A percentile compares a stretch with the other conserved stretches of the same genome.
These are phyloP conservation scores for Yamadazyma taylorii DNA, from an alignment of 1,139 yeast species.

Conservation along the genomic window DNA sequence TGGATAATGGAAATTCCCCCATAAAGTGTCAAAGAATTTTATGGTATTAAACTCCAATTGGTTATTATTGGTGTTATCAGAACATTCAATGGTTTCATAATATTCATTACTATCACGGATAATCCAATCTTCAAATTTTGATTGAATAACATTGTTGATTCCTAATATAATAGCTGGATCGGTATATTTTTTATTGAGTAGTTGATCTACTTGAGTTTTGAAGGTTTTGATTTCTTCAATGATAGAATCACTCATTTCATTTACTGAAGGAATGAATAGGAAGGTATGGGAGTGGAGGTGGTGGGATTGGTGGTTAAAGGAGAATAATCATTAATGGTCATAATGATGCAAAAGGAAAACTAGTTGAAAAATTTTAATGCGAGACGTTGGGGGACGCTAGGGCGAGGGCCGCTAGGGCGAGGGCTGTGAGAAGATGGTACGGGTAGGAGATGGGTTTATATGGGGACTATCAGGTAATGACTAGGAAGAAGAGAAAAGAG, in stretches of 20 bases:
- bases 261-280: neutral
- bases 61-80: conserved; percentile 10
- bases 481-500: no score
- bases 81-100: conserved; percentile 12
- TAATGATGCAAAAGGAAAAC: no score
- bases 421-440: no score
- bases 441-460: no score
- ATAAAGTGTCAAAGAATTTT: conserved; percentile 45
- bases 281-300: neutral
- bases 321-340: no score
- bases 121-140: conserved; percentile 42
- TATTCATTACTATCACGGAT: conserved; percentile 31
- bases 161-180: conserved; percentile 51
- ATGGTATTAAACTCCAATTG: conserved; percentile 33
- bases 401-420: no score
- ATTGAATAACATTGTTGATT: conserved; percentile 41
- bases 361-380: no score
- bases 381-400: no score
- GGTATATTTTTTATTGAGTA: conserved; percentile 29
- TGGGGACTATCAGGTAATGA: no score
- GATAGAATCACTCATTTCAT: neutral
- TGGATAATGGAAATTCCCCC: conserved; percentile 67
- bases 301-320: neutral
- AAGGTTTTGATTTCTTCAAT: conserved; percentile 24
- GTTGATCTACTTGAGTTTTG: conserved; percentile 30